A percentile compares a stretch with the other conserved stretches of the same genome.
Conservation (phyloP, 306 rosid genomes). For the Styphnolobium japonicum region DNA sequence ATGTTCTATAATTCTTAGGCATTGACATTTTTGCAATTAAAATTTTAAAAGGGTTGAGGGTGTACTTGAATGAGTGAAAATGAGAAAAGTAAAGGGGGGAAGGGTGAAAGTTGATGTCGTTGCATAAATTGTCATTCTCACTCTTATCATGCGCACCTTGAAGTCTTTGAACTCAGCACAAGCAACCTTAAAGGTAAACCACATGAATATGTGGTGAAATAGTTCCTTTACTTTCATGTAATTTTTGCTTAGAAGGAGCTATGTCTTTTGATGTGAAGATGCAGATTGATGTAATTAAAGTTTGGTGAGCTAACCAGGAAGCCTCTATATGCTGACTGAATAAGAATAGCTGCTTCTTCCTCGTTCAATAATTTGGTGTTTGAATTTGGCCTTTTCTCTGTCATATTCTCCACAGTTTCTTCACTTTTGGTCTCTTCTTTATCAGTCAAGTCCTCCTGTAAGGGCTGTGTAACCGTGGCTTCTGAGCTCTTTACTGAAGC, state of each 20-base stretch:
- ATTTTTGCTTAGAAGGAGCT: not conserved
- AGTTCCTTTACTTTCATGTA: not conserved
- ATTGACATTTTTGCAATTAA: not conserved
- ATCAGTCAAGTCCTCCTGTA: slow-evolving; percentile 27
- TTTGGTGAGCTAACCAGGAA: slow-evolving; percentile 51
- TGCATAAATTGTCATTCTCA: not conserved
- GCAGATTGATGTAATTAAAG: slow-evolving; percentile 16
- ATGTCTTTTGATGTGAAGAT: not conserved
- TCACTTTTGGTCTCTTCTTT: slow-evolving; percentile 34
- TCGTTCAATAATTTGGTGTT: slow-evolving; percentile 35
- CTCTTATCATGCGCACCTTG: not conserved
- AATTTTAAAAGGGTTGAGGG: not conserved
- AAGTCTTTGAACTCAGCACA: not conserved
- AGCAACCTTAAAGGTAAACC: not conserved
- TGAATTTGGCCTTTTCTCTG: slow-evolving; percentile 6
- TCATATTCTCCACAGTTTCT: slow-evolving; percentile 49
- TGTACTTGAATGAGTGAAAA: not conserved
- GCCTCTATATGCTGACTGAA: slow-evolving; percentile 76
- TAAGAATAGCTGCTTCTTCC: slow-evolving; percentile 68
- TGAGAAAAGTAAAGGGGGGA: not conserved
- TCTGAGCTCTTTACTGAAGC: slow-evolving; percentile 64
- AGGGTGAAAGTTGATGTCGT: not conserved
- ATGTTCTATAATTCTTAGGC: not conserved
- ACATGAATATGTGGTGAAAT: not conserved
- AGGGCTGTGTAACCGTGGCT: slow-evolving; percentile 54